phyloP scores from a whole-genome alignment of 768 basidiomycete species.

The Bullera alba region DNA sequence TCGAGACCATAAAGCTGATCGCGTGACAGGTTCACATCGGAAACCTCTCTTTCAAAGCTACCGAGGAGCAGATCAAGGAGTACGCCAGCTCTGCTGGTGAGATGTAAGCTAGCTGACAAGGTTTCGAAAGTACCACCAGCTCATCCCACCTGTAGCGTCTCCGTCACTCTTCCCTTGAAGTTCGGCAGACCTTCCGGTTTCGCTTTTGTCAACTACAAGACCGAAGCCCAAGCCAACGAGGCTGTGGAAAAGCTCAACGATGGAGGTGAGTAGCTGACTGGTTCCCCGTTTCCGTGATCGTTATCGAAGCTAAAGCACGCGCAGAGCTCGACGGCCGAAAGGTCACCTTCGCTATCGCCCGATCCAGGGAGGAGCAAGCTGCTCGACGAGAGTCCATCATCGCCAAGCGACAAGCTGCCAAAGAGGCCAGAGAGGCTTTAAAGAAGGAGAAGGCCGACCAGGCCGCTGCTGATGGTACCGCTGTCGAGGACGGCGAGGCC shows the following conservation, averaged over 20 bases:
- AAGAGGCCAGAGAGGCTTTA: constrained; percentile 19
- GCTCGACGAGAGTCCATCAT: constrained; percentile 21
- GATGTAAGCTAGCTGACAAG: constrained; percentile 24
- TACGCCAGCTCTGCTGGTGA: constrained; percentile 36
- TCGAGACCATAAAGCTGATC: constrained; percentile 3
- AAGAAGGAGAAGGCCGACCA: constrained; percentile 9
- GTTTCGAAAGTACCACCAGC: background rate
- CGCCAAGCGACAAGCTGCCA: constrained; percentile 27
- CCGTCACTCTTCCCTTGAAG: constrained; percentile 32
- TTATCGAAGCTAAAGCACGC: background rate
- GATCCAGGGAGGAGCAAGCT: constrained; percentile 33
- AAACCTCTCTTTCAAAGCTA: constrained; percentile 39
- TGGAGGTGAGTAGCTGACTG: constrained; percentile 21
- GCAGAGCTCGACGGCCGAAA: constrained; percentile 47
- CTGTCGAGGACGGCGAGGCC: constrained; percentile 17
- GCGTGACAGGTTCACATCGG: constrained; percentile 40
- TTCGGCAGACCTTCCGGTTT: constrained; percentile 38
- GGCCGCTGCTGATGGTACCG: constrained; percentile 13
- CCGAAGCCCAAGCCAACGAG: constrained; percentile 33
- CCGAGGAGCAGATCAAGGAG: constrained; percentile 37
- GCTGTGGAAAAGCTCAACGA: constrained; percentile 42
- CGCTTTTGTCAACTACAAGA: constrained; percentile 39
- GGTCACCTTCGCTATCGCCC: constrained; percentile 28
- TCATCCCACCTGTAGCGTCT: background rate
- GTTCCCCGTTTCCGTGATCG: background rate